These are phyloP conservation scores for Bertia moriformis DNA, from an alignment of 2,329 filamentous ascomycete genomes.

Conservation along the genomic window DNA sequence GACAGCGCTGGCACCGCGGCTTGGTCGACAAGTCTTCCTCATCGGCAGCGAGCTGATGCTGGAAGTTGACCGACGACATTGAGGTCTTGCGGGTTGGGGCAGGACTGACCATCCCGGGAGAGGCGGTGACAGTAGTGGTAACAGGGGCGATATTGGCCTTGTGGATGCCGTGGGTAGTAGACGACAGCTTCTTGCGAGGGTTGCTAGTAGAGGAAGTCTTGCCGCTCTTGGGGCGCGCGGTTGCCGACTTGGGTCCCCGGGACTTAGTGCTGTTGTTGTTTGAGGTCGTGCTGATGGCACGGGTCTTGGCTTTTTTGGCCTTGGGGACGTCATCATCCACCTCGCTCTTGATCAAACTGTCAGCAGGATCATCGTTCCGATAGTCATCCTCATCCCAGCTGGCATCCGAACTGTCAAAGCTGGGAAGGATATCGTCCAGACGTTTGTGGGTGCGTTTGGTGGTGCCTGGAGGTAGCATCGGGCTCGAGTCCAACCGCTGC, in stretches of 20 bases:
- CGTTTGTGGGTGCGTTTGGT: constrained; percentile 29
- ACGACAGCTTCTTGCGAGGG: background rate
- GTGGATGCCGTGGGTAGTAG: background rate
- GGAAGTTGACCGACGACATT: constrained; percentile 50
- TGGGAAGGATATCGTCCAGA: constrained; percentile 35
- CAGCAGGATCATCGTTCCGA: constrained; percentile 25
- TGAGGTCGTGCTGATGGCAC: constrained; percentile 6
- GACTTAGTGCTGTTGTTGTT: background rate
- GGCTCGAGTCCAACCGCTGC: constrained; percentile 30
- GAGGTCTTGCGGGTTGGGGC: constrained; percentile 49
- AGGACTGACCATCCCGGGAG: constrained; percentile 54
- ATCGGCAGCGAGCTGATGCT: constrained; percentile 46
- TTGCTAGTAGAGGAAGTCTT: background rate
- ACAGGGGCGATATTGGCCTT: constrained; percentile 14
- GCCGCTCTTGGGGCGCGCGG: background rate
- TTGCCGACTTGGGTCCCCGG: background rate
- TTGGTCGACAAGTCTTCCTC: constrained; percentile 90
- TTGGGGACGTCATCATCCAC: constrained; percentile 20
- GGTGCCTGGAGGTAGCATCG: constrained; percentile 10
- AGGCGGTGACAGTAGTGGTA: constrained; percentile 39
- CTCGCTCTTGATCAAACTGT: constrained; percentile 7
- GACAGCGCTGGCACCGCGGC: constrained; percentile 91
- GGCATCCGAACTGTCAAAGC: constrained; percentile 38
- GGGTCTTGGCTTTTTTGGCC: constrained; percentile 35
- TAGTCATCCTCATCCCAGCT: constrained; percentile 43